Conservation (phyloP, 1,284 basidiomycete species). For the Gymnopus androsaceus region DNA sequence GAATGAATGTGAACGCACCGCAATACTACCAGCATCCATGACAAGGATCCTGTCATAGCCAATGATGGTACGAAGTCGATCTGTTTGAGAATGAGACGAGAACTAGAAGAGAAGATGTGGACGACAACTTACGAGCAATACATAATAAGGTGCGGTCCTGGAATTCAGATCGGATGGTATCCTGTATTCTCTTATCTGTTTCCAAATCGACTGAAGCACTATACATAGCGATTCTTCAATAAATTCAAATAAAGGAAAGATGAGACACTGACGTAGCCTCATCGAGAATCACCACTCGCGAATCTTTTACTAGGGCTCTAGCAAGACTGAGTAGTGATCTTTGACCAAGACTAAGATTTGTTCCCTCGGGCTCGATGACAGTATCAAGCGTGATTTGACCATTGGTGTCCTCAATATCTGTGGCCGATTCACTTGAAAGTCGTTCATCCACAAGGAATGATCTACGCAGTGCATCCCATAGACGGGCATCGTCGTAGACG, state of each 20-base stretch:
- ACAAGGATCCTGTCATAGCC: conserved; percentile 78
- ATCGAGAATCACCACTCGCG: conserved; percentile 63
- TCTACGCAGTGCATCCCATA: conserved; percentile 65
- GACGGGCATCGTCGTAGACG: conserved; percentile 54
- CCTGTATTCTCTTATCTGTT: conserved; percentile 73
- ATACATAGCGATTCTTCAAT: not conserved
- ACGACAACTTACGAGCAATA: conserved; percentile 58
- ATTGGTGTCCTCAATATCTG: conserved; percentile 16
- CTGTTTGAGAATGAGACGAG: conserved; percentile 43
- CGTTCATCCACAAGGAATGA: conserved; percentile 52
- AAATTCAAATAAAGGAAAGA: not conserved
- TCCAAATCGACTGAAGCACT: conserved; percentile 68
- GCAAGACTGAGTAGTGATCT: conserved; percentile 70
- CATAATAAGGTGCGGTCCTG: conserved; percentile 61
- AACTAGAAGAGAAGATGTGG: not conserved
- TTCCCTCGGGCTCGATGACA: conserved; percentile 63
- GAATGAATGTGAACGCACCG: conserved; percentile 38
- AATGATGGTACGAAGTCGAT: conserved; percentile 78
- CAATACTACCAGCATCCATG: conserved; percentile 70
- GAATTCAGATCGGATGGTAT: conserved; percentile 70
- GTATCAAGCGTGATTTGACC: conserved; percentile 55
- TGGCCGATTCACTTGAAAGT: conserved; percentile 23
- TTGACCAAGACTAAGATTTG: conserved; percentile 67
- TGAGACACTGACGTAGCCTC: conserved; percentile 51
- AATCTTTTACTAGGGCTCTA: conserved; percentile 65